Evolutionary conservation across 495 filamentous ascomycete genomes (phyloP), one percentile per base, ranked within the genome.

Genomic region (Neurospora pannonica): DNA sequence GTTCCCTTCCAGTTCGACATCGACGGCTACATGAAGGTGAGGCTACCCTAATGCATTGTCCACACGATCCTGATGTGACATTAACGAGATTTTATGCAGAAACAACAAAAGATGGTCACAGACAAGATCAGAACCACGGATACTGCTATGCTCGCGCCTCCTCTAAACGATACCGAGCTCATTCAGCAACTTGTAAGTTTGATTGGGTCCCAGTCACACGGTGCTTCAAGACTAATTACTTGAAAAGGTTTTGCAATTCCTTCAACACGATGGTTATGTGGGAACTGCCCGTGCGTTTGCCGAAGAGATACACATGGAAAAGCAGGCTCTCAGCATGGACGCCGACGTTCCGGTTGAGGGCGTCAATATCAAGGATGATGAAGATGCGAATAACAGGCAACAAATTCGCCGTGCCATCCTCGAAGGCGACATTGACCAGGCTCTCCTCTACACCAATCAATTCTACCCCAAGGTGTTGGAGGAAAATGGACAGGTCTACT

Each of bases 261-360:
- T 99, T 8, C 92, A 93, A 43, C 96, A 98, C 78, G 97, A 98
- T 80, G 97, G 96, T 72, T 98, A 97, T 76, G 90, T 98, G n/a
- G 95, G 97, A 74, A 97, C 96, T 8, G 94, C 95, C 19, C 89
- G 90, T 75, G 94, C 92, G 0, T 98, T 99, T 83, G 90, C 92
- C 8, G 88, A 92, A 78, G 97, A 98, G 79, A 90, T 97, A 6
- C 89, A 89, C 42, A 84, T 85, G 21, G 94, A 97, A 80, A 89
- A 90, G 74, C 83, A 83, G 74, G 88, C 91, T 9, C 82, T 97
- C 38, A 86, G 87, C 71, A 84, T 88, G 70, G 87, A 88, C 72
- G 82, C 85, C 19, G 82, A 84, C 34, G 83, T 86, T 15, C 81
- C 86, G 2, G 76, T 92, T 48, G 85, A 88, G 73, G 87, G 88